Base-by-base conservation (phyloP, 345 rosid species). In the Adansonia digitata region DNA sequence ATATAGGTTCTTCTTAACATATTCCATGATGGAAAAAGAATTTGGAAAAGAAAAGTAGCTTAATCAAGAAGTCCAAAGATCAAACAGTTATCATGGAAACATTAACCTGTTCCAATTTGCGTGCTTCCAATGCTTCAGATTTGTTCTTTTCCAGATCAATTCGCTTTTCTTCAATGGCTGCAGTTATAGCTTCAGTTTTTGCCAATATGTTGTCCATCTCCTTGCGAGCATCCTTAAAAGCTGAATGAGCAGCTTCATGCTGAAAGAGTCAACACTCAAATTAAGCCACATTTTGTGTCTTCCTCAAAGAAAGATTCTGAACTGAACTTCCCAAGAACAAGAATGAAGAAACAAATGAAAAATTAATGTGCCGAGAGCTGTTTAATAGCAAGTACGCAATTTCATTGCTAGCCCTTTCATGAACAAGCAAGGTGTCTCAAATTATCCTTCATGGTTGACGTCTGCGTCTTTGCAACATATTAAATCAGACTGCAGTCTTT, bases 241-340 rank as follows among this genome's bases (percentile, higher is more conserved):
- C 94, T 63, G 81, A 81, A 76, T 37, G 84, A 66, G 87, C 86
- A 84, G 97, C 96, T 78, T 89, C 92, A 78, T 95, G 99, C 99
- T 93, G 87, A 67, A 82, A 86, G 20, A 81, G 18, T 65, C 71
- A 77, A 75, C 59, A 56, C 22, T 11, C 51, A 78, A 59, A 71
- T 71, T 74, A 27, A 74, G 76, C 43, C 42, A 85, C 45, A 68
- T 63, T 76, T 77, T 42, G 60, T 56, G 42, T 37, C 39, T 49
- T 45, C 62, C 39, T 69, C 68, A 49, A 57, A 60, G 26, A 57
- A 71, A 63, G 34, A 75, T 56, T 48, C 20, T 37, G 5, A 71
- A 15, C 20, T 40, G 22, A 55, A 37, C 74, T 12, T 24, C 13
- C 39, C 4, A 18, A 59, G 37, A 15, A 24, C 42, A 57, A 24